These are phyloP conservation scores for Diplocarpon rosae DNA, from an alignment of 2,329 filamentous ascomycete species.

Conservation along the genomic window DNA sequence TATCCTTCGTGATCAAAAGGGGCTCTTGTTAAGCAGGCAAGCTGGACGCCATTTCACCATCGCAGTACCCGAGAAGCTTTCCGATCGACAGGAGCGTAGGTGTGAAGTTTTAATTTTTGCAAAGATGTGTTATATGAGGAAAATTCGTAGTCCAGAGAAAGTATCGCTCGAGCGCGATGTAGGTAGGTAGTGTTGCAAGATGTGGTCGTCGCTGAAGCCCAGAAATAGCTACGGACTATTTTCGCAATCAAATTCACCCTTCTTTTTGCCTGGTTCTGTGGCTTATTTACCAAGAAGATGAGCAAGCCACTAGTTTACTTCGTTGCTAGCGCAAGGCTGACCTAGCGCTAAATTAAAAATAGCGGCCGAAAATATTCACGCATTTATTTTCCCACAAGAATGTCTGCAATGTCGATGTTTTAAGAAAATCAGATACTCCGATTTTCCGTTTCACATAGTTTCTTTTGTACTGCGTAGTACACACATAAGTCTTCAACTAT, in stretches of 20 bases:
- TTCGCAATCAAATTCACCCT: too few relatives aligned
- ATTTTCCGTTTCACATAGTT: background rate
- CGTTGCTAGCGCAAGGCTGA: background rate
- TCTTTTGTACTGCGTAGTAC: slow-evolving; percentile 1
- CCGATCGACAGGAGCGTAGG: slow-evolving; percentile 32
- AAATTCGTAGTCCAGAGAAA: too few relatives aligned
- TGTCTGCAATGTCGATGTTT: slow-evolving; percentile 5
- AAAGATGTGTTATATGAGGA: too few relatives aligned
- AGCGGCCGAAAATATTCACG: too few relatives aligned
- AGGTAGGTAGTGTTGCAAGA: too few relatives aligned
- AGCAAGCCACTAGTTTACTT: too few relatives aligned
- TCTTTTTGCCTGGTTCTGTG: too few relatives aligned
- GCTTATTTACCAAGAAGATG: too few relatives aligned
- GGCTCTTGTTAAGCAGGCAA: slow-evolving; percentile 50
- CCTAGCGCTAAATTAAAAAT: background rate
- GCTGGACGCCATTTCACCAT: slow-evolving; percentile 43
- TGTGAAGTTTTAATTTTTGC: too few relatives aligned
- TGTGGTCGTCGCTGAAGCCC: too few relatives aligned
- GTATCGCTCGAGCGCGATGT: too few relatives aligned
- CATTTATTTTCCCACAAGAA: background rate
- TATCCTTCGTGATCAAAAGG: slow-evolving; percentile 43
- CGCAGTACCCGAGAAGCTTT: slow-evolving; percentile 50
- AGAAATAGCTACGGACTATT: too few relatives aligned
- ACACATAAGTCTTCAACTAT: slow-evolving; percentile 34
- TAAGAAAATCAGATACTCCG: slow-evolving; percentile 6